A percentile compares a stretch with the other conserved stretches of the same genome.
Evolutionary conservation across 495 filamentous ascomycete genomes (phyloP).

Genomic region (Penicillium subrubescens): DNA sequence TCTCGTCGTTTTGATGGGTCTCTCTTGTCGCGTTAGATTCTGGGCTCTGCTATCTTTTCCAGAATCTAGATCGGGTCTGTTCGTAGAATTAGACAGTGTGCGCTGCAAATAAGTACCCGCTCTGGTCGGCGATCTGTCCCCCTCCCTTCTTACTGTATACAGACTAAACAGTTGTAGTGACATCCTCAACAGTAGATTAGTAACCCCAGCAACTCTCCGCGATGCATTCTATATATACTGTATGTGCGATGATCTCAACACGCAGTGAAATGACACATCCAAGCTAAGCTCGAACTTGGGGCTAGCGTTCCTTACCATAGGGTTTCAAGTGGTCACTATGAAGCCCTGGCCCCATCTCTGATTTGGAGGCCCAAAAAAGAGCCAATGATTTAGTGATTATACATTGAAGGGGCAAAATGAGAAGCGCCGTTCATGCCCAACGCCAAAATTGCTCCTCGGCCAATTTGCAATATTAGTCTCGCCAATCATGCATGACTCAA

Average conservation of each 20-base stretch:
- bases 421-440: constrained; percentile 32
- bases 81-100: not conserved
- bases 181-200: too few species aligned
- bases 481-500: not conserved
- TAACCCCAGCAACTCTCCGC: not conserved
- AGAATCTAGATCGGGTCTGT: constrained; percentile 9
- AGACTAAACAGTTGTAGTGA: not conserved
- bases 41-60: not conserved
- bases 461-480: constrained; percentile 19
- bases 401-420: not conserved
- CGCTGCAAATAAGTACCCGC: not conserved
- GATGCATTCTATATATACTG: not conserved
- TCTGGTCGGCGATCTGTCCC: not conserved
- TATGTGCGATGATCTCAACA: constrained; percentile 8
- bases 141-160: not conserved
- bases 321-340: constrained; percentile 7
- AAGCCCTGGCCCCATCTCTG: constrained; percentile 6
- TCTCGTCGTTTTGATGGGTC: not conserved
- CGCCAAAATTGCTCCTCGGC: constrained; percentile 25
- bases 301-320: constrained; percentile 1
- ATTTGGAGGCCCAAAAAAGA: constrained; percentile 13
- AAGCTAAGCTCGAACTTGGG: not conserved
- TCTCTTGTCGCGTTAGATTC: not conserved
- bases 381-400: constrained; percentile 7
- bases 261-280: constrained; percentile 17